These are phyloP conservation scores for Pseudogymnoascus verrucosus DNA, from an alignment of 2,329 filamentous ascomycete species.

Conservation along the genomic window DNA sequence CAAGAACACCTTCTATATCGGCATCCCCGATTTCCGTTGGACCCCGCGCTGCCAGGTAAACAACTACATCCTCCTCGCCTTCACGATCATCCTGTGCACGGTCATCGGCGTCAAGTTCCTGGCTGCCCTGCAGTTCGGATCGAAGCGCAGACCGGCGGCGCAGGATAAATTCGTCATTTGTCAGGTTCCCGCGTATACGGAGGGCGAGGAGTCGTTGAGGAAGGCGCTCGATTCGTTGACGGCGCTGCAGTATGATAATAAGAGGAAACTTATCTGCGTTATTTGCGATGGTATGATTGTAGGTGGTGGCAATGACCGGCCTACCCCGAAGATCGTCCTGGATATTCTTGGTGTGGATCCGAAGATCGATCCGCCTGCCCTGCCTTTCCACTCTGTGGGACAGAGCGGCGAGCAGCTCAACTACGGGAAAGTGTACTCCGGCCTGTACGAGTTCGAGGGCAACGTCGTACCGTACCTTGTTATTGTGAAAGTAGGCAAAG, in stretches of 20 bases:
- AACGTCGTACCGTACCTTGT: conserved; percentile 96
- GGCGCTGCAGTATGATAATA: conserved; percentile 94
- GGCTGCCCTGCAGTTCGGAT: conserved; percentile 87
- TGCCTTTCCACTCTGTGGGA: conserved; percentile 91
- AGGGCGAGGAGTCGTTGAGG: conserved; percentile 94
- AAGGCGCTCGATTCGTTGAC: conserved; percentile 95
- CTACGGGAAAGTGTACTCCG: conserved; percentile 97
- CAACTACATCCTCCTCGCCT: conserved; percentile 77
- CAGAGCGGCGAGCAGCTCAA: conserved; percentile 87
- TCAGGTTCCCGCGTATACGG: conserved; percentile 94
- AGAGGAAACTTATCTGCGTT: conserved; percentile 87
- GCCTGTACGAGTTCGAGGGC: conserved; percentile 93
- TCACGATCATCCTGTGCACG: conserved; percentile 69
- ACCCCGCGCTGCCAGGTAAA: conserved; percentile 80
- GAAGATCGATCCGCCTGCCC: conserved; percentile 87
- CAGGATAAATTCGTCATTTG: conserved; percentile 98
- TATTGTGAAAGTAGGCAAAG: conserved; percentile 93
- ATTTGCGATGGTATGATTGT: conserved; percentile 99
- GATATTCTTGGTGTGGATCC: conserved; percentile 96
- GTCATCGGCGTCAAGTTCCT: conserved; percentile 96
- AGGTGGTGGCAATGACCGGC: conserved; percentile 92
- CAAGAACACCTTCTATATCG: conserved; percentile 73
- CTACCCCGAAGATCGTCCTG: conserved; percentile 89
- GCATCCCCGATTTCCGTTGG: conserved; percentile 83
- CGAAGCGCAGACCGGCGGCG: conserved; percentile 87